These are phyloP conservation scores for Eucalyptus albens DNA, from an alignment of 345 rosid genomes.

Conservation along the genomic window DNA sequence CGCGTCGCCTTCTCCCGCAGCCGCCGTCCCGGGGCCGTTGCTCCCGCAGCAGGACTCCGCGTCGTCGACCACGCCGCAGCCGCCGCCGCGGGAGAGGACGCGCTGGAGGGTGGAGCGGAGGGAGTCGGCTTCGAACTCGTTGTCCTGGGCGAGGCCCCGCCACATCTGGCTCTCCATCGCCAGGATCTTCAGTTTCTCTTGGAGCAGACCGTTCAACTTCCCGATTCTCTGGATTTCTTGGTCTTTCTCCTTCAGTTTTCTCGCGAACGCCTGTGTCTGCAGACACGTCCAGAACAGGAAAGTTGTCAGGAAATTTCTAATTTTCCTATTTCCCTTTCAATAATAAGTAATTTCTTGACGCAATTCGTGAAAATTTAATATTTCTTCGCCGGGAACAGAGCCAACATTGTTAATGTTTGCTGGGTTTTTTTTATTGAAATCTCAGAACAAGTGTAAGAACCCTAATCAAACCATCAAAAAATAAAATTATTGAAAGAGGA, in stretches of 20 bases:
- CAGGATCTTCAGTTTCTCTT: conserved; percentile 37
- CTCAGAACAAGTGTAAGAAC: too few relatives aligned
- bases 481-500: too few relatives aligned
- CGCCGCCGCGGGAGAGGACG: conserved; percentile 1
- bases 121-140: conserved; percentile 59
- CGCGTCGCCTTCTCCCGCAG: not conserved
- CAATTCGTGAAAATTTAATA: too few relatives aligned
- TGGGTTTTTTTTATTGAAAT: too few relatives aligned
- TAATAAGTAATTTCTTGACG: too few relatives aligned
- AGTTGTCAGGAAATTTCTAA: too few relatives aligned
- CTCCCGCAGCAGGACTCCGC: conserved; percentile 64
- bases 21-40: conserved; percentile 5
- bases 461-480: too few relatives aligned
- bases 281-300: too few relatives aligned
- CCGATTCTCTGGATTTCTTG: conserved; percentile 33
- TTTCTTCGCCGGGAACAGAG: too few relatives aligned
- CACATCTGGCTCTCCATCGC: conserved; percentile 49
- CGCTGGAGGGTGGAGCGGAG: conserved; percentile 45
- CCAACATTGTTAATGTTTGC: too few relatives aligned
- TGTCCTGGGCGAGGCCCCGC: conserved; percentile 55
- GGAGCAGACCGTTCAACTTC: conserved; percentile 43
- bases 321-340: too few relatives aligned
- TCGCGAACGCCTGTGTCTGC: too few relatives aligned
- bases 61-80: conserved; percentile 3
- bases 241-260: conserved; percentile 27